A percentile compares a stretch with the other conserved stretches of the same genome.
phyloP scores from a whole-genome alignment of 805 yeast genomes.

The Maudiozyma barnettii region DNA sequence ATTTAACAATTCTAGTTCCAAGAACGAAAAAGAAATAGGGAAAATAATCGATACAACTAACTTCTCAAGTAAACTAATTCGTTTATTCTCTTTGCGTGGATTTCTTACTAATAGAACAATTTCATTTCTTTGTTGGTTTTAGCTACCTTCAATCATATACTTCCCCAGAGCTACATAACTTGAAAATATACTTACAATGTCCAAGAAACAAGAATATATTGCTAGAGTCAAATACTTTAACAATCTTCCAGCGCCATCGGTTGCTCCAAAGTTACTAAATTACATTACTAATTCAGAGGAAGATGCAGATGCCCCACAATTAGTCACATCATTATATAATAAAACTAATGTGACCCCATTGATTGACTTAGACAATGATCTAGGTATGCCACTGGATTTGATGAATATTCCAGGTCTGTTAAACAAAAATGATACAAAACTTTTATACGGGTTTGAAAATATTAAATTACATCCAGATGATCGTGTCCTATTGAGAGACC shows the following conservation, averaged over 20 bases:
- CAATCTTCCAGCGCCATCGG: conserved; percentile 84
- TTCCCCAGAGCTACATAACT: too few species aligned
- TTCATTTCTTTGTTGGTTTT: too few species aligned
- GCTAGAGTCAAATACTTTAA: conserved; percentile 79
- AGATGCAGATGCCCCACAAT: conserved; percentile 39
- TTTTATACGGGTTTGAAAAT: conserved; percentile 32
- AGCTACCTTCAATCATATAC: too few species aligned
- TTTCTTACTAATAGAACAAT: too few species aligned
- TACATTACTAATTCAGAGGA: conserved; percentile 35
- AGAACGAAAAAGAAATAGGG: too few species aligned
- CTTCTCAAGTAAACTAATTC: too few species aligned
- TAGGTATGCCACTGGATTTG: conserved; percentile 74
- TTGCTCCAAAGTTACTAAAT: conserved; percentile 76
- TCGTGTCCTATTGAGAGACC: conserved; percentile 67
- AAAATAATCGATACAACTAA: too few species aligned
- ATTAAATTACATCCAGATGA: conserved; percentile 68
- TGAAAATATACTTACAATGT: conserved; percentile 22
- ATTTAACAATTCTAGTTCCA: too few species aligned
- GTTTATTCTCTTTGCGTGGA: too few species aligned
- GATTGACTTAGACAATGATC: conserved; percentile 47
- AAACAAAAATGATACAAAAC: conserved; percentile 46
- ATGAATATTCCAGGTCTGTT: conserved; percentile 57
- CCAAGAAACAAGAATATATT: conserved; percentile 59
- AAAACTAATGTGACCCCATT: conserved; percentile 61
- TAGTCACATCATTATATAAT: conserved; percentile 63